Conservation (phyloP, 108 stramenopile genomes). For the Skeletonema potamos region DNA sequence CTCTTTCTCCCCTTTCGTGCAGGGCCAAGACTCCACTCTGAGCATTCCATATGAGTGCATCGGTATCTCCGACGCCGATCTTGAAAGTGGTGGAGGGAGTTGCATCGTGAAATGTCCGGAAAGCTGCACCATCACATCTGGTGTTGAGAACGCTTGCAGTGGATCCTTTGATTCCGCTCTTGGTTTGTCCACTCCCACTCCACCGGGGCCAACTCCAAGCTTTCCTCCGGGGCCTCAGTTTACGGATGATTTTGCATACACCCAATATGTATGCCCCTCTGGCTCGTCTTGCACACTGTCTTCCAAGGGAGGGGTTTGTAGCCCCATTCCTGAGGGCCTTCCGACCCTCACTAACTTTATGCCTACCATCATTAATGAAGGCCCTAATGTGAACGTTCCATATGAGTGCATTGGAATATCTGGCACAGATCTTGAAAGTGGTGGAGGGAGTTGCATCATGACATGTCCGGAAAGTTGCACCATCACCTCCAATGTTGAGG, state of each 20-base stretch:
- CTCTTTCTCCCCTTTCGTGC: not conserved
- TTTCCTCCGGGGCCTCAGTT: too few relatives aligned
- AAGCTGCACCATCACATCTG: not conserved
- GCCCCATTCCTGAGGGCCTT: not conserved
- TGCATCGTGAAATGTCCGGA: not conserved
- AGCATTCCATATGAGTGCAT: not conserved
- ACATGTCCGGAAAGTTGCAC: not conserved
- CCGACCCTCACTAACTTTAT: not conserved
- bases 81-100: not conserved
- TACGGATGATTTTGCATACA: too few relatives aligned
- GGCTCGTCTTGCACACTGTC: not conserved
- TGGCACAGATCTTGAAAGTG: not conserved
- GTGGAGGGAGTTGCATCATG: not conserved
- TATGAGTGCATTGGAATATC: not conserved
- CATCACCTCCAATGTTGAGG: not conserved
- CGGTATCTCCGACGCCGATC: not conserved
- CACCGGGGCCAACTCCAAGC: too few relatives aligned
- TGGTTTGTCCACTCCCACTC: not conserved
- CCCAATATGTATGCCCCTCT: not conserved
- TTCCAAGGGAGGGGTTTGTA: not conserved
- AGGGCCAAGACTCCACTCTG: not conserved
- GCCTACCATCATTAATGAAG: not conserved
- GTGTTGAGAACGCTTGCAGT: not conserved
- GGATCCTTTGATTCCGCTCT: not conserved
- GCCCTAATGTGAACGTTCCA: not conserved